phyloP scores from a whole-genome alignment of 2,329 filamentous ascomycete species.

The Apiospora arundinis region DNA sequence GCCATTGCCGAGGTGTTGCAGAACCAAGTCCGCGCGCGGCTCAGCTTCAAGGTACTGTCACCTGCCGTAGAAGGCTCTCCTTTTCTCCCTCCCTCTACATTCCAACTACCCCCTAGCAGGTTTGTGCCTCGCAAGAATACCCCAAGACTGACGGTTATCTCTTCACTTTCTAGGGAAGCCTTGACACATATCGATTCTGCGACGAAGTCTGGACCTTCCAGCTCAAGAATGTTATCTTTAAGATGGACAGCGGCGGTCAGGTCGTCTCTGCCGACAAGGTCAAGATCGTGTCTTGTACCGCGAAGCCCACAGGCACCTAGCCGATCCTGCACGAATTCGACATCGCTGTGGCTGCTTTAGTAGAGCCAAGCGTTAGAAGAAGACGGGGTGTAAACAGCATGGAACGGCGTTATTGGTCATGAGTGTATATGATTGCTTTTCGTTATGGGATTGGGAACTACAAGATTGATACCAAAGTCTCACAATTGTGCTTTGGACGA shows the following conservation, averaged over 20 bases:
- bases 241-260: slow-evolving; percentile 81
- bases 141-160: slow-evolving; percentile 20
- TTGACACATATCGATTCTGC: slow-evolving; percentile 98
- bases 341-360: too few relatives aligned
- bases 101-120: background rate
- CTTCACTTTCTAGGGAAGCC: slow-evolving; percentile 71
- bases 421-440: background rate
- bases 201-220: slow-evolving; percentile 99
- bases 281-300: slow-evolving; percentile 98
- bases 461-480: slow-evolving; percentile 2
- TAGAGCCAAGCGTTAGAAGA: background rate
- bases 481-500: slow-evolving; percentile 1
- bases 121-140: background rate
- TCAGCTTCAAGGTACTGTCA: slow-evolving; percentile 90
- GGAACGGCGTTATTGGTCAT: slow-evolving; percentile 1
- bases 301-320: slow-evolving; percentile 61
- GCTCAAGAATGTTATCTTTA: slow-evolving; percentile 98
- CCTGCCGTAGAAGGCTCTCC: slow-evolving; percentile 26
- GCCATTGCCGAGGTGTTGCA: slow-evolving; percentile 89
- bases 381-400: background rate
- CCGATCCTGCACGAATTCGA: too few relatives aligned
- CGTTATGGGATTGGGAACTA: background rate
- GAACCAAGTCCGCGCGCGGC: slow-evolving; percentile 87
- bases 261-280: slow-evolving; percentile 86
- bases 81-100: too few relatives aligned